Conservation (phyloP, 768 basidiomycete species). For the Mycena alexandri region DNA sequence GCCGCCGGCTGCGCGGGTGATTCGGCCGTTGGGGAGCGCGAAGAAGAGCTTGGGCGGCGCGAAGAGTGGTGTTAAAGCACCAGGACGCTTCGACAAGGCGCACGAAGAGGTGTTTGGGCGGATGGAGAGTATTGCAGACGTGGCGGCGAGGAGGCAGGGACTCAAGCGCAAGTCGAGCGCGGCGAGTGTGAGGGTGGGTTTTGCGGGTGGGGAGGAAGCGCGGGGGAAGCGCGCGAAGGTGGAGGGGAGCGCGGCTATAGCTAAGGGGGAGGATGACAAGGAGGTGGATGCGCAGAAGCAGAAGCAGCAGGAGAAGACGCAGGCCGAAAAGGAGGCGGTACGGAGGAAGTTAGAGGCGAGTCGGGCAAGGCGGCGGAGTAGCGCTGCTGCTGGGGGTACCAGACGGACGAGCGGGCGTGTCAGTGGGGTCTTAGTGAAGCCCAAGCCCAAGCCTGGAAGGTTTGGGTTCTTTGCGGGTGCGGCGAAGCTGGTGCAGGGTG, state of each 20-base stretch:
- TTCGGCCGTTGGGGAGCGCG: slow-evolving; percentile 48
- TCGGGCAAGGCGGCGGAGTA: slow-evolving; percentile 78
- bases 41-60: slow-evolving; percentile 46
- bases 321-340: slow-evolving; percentile 69
- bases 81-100: slow-evolving; percentile 60
- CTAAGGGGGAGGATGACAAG: slow-evolving; percentile 48
- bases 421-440: slow-evolving; percentile 55
- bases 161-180: slow-evolving; percentile 66
- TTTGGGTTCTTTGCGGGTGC: slow-evolving; percentile 82
- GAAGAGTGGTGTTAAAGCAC: slow-evolving; percentile 24
- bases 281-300: slow-evolving; percentile 58
- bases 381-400: slow-evolving; percentile 58
- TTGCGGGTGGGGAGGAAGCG: slow-evolving; percentile 47
- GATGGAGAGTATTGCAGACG: slow-evolving; percentile 80
- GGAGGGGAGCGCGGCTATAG: slow-evolving; percentile 47
- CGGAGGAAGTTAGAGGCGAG: slow-evolving; percentile 74
- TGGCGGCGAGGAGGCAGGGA: slow-evolving; percentile 50
- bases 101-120: slow-evolving; percentile 77
- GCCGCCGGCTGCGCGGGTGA: slow-evolving; percentile 28
- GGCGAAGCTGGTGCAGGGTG: slow-evolving; percentile 77
- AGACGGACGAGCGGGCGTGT: slow-evolving; percentile 49
- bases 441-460: slow-evolving; percentile 56
- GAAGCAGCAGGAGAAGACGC: slow-evolving; percentile 56
- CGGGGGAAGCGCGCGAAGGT: slow-evolving; percentile 48
- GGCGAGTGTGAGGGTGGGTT: slow-evolving; percentile 41